Evolutionary conservation across 2,329 filamentous ascomycete species (phyloP), one percentile per base, ranked within the genome.

Genomic region (Elsinoe arachidis): DNA sequence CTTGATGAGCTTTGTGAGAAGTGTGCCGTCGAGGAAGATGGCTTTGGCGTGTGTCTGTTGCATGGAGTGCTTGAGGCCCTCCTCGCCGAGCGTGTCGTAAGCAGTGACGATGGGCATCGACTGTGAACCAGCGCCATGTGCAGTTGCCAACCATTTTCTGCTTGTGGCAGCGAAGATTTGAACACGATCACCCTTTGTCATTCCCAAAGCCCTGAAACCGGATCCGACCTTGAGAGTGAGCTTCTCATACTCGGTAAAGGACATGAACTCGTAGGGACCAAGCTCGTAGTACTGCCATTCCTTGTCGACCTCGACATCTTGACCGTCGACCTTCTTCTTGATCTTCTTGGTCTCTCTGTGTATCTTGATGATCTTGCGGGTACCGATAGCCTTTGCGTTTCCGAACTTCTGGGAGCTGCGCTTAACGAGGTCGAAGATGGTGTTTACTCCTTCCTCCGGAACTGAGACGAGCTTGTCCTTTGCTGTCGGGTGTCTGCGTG

Each of bases 251-350:
- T 95, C 85, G 66, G 80, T 78, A 74, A 91, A 95, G 65, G 83
- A 89, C 68, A 86, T 77, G 76, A 85, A 95, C 44, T 80, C 78
- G 76, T 87, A 96, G 51, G 78, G 77, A 61, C 86, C 85, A 63
- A 95, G 83, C 78, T 96, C 90, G 65, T 89, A 95, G 74, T 85
- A 95, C 55, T 85, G 84, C 90, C 90, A 96, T 71, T 92, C 83
- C 82, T 95, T 96, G 62, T 95, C 88, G 34, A 93, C 83, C 74
- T 91, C 82, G 62, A 80, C 77, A 71, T 90, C 80, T 70, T 87
- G 80, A 64, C 90, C 90, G 67, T 95, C 88, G 58, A 95, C 77
- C 53, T 89, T 79, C 80, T 95, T 96, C 79, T 90, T 87, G 64
- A 96, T 77, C 80, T 90, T 93, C 78, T 92, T 95, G 64, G 81